Percentiles rank a stretch among this genome's conserved stretches.
phyloP scores from a whole-genome alignment of 2,329 filamentous ascomycete species.

The Trichophyton benhamiae region DNA sequence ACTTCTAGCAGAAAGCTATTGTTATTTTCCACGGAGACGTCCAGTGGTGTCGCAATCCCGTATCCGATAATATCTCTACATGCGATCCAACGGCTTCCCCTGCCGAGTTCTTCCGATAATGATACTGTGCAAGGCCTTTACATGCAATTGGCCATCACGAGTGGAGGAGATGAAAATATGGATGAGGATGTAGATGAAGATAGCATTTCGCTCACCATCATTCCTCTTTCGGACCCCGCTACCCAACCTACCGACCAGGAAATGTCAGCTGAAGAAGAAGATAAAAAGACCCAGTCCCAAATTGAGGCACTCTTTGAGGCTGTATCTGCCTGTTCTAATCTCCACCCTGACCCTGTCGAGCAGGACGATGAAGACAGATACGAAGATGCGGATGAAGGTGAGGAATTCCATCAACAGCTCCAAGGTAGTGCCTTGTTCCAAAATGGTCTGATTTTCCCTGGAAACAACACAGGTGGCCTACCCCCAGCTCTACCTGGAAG shows the following conservation, averaged over 20 bases:
- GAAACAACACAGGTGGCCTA: slow-evolving; percentile 26
- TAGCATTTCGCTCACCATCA: slow-evolving; percentile 32
- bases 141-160: slow-evolving; percentile 34
- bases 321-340: slow-evolving; percentile 37
- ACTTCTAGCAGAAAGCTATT: slow-evolving; percentile 29
- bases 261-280: slow-evolving; percentile 13
- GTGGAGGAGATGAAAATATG: slow-evolving; percentile 13
- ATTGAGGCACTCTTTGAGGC: slow-evolving; percentile 34
- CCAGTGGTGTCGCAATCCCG: slow-evolving; percentile 33
- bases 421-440: slow-evolving; percentile 22
- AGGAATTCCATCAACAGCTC: slow-evolving; percentile 16
- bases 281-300: slow-evolving; percentile 26
- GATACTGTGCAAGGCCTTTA: slow-evolving; percentile 34
- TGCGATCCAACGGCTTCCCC: slow-evolving; percentile 34
- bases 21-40: slow-evolving; percentile 27
- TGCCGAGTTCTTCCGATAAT: slow-evolving; percentile 20
- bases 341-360: slow-evolving; percentile 35
- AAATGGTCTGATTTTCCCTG: slow-evolving; percentile 27
- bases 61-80: slow-evolving; percentile 39
- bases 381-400: slow-evolving; percentile 23
- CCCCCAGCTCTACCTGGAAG: slow-evolving; percentile 39
- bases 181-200: slow-evolving; percentile 32
- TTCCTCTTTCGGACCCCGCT: slow-evolving; percentile 22
- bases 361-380: slow-evolving; percentile 17
- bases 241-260: slow-evolving; percentile 9